A percentile compares a stretch with the other conserved stretches of the same genome.
Evolutionary conservation across 305 asterid genomes (phyloP).

Genomic region (Andrographis paniculata): DNA sequence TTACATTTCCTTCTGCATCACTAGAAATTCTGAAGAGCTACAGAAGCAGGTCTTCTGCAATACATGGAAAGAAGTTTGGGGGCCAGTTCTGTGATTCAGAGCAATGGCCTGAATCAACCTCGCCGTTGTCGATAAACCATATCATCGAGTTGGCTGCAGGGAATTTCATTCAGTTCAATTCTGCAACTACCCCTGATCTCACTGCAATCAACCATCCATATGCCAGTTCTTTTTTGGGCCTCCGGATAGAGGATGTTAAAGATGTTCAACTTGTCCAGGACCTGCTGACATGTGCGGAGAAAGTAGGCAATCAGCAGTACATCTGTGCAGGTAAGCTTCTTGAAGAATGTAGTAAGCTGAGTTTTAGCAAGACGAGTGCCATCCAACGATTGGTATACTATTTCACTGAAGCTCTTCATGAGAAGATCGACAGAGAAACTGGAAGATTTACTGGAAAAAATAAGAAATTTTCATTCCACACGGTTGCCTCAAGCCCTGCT

Average conservation of each 20-base stretch:
- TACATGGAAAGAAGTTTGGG: background rate
- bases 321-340: constrained; percentile 25
- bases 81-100: background rate
- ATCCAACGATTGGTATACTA: constrained; percentile 17
- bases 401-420: constrained; percentile 31
- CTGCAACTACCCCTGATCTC: background rate
- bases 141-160: constrained; percentile 19
- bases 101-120: background rate
- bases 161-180: constrained; percentile 13
- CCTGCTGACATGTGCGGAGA: constrained; percentile 24
- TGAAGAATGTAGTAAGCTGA: constrained; percentile 13
- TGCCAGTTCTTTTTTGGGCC: background rate
- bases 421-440: constrained; percentile 19
- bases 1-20: constrained; percentile 17
- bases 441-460: constrained; percentile 3
- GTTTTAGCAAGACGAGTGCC: background rate
- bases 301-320: constrained; percentile 19
- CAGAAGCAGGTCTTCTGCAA: constrained; percentile 3
- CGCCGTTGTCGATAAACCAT: constrained; percentile 6
- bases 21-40: constrained; percentile 16
- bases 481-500: background rate
- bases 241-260: background rate
- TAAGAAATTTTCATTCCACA: background rate
- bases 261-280: constrained; percentile 25
- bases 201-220: constrained; percentile 4